A percentile compares a stretch with the other conserved stretches of the same genome.
Conservation (phyloP, 2,329 filamentous ascomycete genomes). For the Diplodia mutila region DNA sequence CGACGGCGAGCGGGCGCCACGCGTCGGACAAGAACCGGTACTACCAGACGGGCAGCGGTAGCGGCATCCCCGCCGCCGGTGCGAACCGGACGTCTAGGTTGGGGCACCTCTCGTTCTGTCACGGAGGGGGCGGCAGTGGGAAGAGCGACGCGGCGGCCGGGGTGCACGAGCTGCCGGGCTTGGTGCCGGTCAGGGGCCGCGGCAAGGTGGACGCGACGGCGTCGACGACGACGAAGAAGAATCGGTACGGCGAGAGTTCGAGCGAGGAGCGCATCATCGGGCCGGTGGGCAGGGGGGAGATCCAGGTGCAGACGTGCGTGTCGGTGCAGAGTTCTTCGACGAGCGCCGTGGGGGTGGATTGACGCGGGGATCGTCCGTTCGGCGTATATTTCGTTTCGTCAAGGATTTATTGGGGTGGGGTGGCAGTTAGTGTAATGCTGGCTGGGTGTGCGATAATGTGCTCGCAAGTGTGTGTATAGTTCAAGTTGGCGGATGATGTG, state of each 20-base stretch:
- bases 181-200: slow-evolving; percentile 18
- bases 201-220: background rate
- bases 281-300: background rate
- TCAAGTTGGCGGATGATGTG: background rate
- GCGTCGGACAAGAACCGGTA: background rate
- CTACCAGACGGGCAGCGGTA: slow-evolving; percentile 8
- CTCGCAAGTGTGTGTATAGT: background rate
- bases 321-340: slow-evolving; percentile 9
- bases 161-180: background rate
- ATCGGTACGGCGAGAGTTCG: slow-evolving; percentile 13
- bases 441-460: background rate
- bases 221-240: background rate
- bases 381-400: background rate
- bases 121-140: background rate
- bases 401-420: background rate
- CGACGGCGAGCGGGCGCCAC: background rate
- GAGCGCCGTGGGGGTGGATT: slow-evolving; percentile 1
- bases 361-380: background rate
- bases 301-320: slow-evolving; percentile 18
- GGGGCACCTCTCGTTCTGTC: background rate
- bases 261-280: slow-evolving; percentile 28
- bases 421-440: background rate
- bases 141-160: background rate
- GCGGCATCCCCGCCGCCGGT: background rate
- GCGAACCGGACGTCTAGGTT: background rate